Conservation (phyloP, 768 basidiomycete species). For the Flagelloscypha sp. region DNA sequence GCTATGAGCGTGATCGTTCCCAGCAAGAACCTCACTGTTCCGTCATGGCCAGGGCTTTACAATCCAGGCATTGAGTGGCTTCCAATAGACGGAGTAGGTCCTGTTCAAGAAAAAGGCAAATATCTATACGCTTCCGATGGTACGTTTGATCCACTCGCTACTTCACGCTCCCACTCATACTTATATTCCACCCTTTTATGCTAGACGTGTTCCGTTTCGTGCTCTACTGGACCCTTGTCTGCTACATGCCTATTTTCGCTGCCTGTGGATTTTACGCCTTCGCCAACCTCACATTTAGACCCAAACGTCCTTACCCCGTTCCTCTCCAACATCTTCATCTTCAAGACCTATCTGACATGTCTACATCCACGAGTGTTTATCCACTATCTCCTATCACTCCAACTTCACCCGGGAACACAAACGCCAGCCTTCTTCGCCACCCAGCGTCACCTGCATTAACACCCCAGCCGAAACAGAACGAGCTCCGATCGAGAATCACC, state of each 20-base stretch:
- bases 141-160: slow-evolving; percentile 9
- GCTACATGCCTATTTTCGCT: slow-evolving; percentile 43
- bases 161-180: neutral
- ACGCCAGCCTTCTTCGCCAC: neutral
- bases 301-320: slow-evolving; percentile 14
- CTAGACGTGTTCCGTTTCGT: slow-evolving; percentile 47
- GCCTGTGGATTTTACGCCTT: slow-evolving; percentile 42
- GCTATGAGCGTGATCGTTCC: too few species aligned
- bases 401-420: neutral
- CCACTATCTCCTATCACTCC: neutral
- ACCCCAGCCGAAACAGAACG: slow-evolving; percentile 23
- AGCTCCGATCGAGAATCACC: slow-evolving; percentile 36
- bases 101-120: slow-evolving; percentile 31
- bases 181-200: slow-evolving; percentile 1
- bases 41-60: slow-evolving; percentile 45
- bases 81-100: slow-evolving; percentile 29
- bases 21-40: too few species aligned
- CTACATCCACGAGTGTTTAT: neutral
- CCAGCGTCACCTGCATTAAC: slow-evolving; percentile 9
- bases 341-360: neutral
- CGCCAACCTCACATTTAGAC: slow-evolving; percentile 43
- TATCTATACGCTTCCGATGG: slow-evolving; percentile 37
- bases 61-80: slow-evolving; percentile 42
- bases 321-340: too few species aligned
- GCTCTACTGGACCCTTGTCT: slow-evolving; percentile 43